Evolutionary conservation across 768 basidiomycete species (phyloP).

Genomic region (Gymnopilus dilepis): DNA sequence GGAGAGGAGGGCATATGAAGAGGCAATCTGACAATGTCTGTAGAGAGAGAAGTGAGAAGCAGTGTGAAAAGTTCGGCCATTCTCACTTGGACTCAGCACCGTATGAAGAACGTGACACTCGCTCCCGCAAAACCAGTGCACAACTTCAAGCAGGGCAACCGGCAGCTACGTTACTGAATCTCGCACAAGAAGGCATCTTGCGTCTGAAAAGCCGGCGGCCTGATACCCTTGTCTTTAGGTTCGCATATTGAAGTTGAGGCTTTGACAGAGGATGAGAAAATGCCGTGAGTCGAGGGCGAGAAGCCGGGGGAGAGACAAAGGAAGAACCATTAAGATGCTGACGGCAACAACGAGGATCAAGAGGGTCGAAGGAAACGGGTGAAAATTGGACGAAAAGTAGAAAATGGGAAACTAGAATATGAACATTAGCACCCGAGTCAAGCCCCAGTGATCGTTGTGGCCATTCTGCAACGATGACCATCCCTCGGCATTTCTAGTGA

Average conservation of each 20-base stretch:
- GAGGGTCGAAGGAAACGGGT: neutral
- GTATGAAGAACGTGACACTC: too few species aligned
- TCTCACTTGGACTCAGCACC: too few species aligned
- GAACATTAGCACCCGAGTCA: neutral
- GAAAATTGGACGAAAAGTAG: too few species aligned
- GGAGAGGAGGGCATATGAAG: too few species aligned
- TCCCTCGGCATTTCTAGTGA: neutral
- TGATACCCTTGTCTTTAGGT: neutral
- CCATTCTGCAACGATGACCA: neutral
- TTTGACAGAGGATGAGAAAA: neutral
- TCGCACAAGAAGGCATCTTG: neutral
- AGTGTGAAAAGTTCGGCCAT: too few species aligned
- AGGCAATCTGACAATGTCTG: too few species aligned
- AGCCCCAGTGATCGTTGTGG: neutral
- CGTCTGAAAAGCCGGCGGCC: neutral
- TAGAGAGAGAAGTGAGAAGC: too few species aligned
- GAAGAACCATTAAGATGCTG: neutral
- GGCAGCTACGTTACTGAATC: neutral
- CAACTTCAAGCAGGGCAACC: too few species aligned
- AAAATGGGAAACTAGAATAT: neutral
- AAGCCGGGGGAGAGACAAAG: neutral
- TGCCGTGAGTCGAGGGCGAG: slow-evolving; percentile 1
- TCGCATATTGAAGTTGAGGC: neutral
- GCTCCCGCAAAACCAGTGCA: too few species aligned
- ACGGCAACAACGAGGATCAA: neutral